Evolutionary conservation across 306 rosid genomes (phyloP).

Genomic region (Abrus pulchellus): DNA sequence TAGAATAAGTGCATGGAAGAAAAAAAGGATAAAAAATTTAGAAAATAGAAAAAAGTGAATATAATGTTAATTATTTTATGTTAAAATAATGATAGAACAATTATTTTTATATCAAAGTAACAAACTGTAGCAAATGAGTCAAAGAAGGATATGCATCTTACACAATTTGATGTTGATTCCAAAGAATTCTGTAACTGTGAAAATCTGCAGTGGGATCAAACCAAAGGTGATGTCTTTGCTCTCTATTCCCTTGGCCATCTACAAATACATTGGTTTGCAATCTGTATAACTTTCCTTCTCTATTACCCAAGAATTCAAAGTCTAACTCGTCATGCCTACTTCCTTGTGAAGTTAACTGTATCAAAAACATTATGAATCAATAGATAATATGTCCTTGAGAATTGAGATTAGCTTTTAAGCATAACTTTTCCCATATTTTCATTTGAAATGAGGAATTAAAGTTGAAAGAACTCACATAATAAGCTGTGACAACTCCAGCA

Average conservation of each 20-base stretch:
- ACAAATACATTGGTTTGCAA: slow-evolving; percentile 70
- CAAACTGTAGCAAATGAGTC: neutral
- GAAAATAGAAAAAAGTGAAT: neutral
- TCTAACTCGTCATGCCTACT: slow-evolving; percentile 64
- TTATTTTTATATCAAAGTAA: neutral
- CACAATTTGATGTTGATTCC: slow-evolving; percentile 75
- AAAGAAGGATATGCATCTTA: slow-evolving; percentile 39
- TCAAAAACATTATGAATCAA: neutral
- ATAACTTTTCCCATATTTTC: neutral
- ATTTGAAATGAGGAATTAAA: neutral
- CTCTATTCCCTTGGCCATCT: slow-evolving; percentile 60
- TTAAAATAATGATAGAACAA: neutral
- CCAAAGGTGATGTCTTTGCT: slow-evolving; percentile 69
- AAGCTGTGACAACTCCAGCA: slow-evolving; percentile 67
- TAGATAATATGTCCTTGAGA: neutral
- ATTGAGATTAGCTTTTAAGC: neutral
- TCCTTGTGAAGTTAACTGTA: slow-evolving; percentile 60
- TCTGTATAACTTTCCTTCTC: slow-evolving; percentile 53
- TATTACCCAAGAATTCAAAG: slow-evolving; percentile 73
- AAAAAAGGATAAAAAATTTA: too few relatives aligned
- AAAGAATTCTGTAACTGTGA: slow-evolving; percentile 61
- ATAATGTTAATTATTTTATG: neutral
- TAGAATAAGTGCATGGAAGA: neutral
- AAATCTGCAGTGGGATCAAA: slow-evolving; percentile 65
- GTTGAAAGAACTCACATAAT: slow-evolving; percentile 49